Evolutionary conservation across 495 filamentous ascomycete species (phyloP).

Genomic region (Aspergillus sclerotiicarbonarius): DNA sequence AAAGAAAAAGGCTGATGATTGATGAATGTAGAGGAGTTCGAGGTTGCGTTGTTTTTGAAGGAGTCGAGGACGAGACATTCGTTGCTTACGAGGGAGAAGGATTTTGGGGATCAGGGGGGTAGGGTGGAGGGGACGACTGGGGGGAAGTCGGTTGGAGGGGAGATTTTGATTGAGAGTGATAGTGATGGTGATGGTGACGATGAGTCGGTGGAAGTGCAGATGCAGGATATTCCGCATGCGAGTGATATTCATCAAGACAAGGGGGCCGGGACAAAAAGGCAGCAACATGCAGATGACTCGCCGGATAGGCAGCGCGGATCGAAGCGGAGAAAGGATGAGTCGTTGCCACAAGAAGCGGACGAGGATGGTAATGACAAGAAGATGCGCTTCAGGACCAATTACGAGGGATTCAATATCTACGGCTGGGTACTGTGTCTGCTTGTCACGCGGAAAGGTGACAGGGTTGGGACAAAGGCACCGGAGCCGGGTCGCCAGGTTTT

Average conservation of each 20-base stretch:
- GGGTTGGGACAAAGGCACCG: conserved; percentile 27
- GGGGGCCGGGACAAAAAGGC: conserved; percentile 3
- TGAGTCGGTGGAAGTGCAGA: conserved; percentile 23
- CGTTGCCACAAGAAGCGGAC: conserved; percentile 19
- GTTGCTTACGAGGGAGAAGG: conserved; percentile 79
- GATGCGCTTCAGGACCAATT: conserved; percentile 74
- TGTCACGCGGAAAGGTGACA: conserved; percentile 67
- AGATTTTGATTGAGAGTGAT: conserved; percentile 44
- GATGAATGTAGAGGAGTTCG: conserved; percentile 74
- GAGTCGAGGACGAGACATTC: conserved; percentile 85
- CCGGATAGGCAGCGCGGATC: conserved; percentile 13
- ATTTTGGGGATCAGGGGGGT: conserved; percentile 47
- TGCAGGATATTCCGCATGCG: conserved; percentile 39
- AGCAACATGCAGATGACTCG: conserved; percentile 1
- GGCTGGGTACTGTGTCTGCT: conserved; percentile 87
- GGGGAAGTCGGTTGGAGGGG: conserved; percentile 30
- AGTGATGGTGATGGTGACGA: conserved; percentile 43
- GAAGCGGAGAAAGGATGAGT: conserved; percentile 19
- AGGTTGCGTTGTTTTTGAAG: conserved; percentile 89
- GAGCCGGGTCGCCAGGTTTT: conserved; percentile 61
- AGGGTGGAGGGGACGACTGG: conserved; percentile 38
- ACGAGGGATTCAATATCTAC: conserved; percentile 94
- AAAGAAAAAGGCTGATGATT: neutral
- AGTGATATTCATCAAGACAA: conserved; percentile 16
- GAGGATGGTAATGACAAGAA: conserved; percentile 77